Conservation (phyloP, 192 early-diverging fungal species). For the Entomortierella lignicola region DNA sequence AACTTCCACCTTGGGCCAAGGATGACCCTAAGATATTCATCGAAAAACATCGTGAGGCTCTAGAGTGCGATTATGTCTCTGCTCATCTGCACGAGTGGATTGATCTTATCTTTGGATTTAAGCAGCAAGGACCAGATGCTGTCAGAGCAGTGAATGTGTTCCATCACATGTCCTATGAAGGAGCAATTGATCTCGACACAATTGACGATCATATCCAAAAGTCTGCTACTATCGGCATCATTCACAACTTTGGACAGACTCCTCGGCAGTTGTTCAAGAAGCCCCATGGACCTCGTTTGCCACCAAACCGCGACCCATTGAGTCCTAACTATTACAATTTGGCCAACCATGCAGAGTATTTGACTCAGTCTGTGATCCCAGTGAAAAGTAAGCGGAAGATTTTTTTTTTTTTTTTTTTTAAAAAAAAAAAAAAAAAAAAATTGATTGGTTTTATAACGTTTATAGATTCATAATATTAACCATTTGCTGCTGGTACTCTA, state of each 20-base stretch:
- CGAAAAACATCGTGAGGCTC: slow-evolving; percentile 79
- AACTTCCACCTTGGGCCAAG: slow-evolving; percentile 89
- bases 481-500: too few species aligned
- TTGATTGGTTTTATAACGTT: too few species aligned
- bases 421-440: too few species aligned
- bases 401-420: slow-evolving; percentile 3
- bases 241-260: slow-evolving; percentile 98
- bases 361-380: slow-evolving; percentile 65
- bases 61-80: slow-evolving; percentile 91
- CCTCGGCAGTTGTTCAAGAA: slow-evolving; percentile 89
- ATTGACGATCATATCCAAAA: slow-evolving; percentile 92
- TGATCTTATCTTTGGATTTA: slow-evolving; percentile 96
- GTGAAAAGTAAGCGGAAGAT: slow-evolving; percentile 55
- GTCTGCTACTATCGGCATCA: slow-evolving; percentile 90
- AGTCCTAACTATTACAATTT: slow-evolving; percentile 59
- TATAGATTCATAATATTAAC: too few species aligned
- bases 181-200: slow-evolving; percentile 91
- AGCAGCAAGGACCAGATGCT: slow-evolving; percentile 90
- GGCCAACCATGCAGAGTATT: slow-evolving; percentile 58
- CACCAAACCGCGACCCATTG: slow-evolving; percentile 51
- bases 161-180: slow-evolving; percentile 96
- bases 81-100: slow-evolving; percentile 93
- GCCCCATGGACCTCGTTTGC: slow-evolving; percentile 78
- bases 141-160: slow-evolving; percentile 93
- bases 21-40: slow-evolving; percentile 80